Base-by-base conservation (phyloP, 2,329 filamentous ascomycete species). In the Conoideocrella luteorostrata region DNA sequence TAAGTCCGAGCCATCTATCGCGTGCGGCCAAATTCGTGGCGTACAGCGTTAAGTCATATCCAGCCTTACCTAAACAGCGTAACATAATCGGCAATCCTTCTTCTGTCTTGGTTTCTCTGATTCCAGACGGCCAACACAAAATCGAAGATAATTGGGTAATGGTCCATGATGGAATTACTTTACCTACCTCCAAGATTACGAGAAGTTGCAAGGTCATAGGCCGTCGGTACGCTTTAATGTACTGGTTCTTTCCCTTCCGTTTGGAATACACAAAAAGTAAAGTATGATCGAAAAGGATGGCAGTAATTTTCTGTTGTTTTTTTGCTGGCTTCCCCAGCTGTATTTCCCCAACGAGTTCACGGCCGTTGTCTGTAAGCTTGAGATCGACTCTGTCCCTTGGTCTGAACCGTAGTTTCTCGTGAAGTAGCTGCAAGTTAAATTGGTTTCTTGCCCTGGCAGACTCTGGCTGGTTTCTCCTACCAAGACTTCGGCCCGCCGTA, bases 381-480 rank as follows among this genome's bases (percentile, higher is more conserved):
- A 98, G 70, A 61, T 98, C 93, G 38, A 97, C 90, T 58, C 84
- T 86, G 58, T 96, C 91, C 50, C 88, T 88, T 1, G 87, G 84
- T 34, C 85, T 79, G 74, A 95, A 98, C 50, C 91, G 88, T 51
- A 98, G 78, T 55, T 95, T 86, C 53, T 93, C 83, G 60, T 96
- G 93, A 24, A 98, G 76, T 54, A 89, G 86, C 63, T 91, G 85
- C 45, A 98, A 70, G 61, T 97, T 97, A 74, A 95, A 97, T 41
- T 93, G 85, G 61, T 98, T 98, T 66, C 98, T 93, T 1, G 93
- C 89, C 69, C 95, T 96, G 55, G 93, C 93, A 52, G 89, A 95
- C 64, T 97, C 93, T 11, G 87, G 78, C 58, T 98, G 98, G 59
- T 98, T 93, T 51, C 87, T 79, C 41, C 80, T 84, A 39, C 98